Base-by-base conservation (phyloP, 768 basidiomycete species). In the Leccinum sublutescens region DNA sequence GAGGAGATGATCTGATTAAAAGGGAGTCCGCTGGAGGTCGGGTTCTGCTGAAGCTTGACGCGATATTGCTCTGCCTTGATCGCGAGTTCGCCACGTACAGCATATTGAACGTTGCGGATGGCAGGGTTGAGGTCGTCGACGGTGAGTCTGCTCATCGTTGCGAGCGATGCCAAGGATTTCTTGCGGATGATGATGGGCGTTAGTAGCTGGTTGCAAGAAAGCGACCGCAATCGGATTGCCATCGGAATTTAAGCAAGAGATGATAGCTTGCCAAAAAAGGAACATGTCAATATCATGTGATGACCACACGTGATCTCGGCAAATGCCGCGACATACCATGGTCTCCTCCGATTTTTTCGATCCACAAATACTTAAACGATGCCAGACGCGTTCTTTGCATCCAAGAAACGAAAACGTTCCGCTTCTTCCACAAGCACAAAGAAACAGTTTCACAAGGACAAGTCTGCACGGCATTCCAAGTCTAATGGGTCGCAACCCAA, bases 41-140 rank as follows among this genome's bases (percentile, higher is more conserved):
- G 70, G 23, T 77, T 76, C 57, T 80, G 74, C 74, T 85, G 83
- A 69, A 98, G 84, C 65, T 80, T 75, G 53, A 87, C 87, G 56
- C 89, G 82, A 65, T 91, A 86, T 55, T 84, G 78, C 74, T 98
- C 95, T 0, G 96, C 93, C 72, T 90, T 92, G 78, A 98, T 91
- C 4, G 96, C 94, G 63, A 98, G 86, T 76, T 96, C 95, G 52
- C 97, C 96, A 56, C 96, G 91, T 29, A 99, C 96, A 57, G 96
- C 96, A 72, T 99, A 99, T 74, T 97, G 85, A 54, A 98, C 97
- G 54, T 91, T 86, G 70, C 85, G 82, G 50, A 97, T 81, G 58
- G 86, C 79, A 2, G 89, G 92, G 76, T 97, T 98, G 74, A 98
- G 85, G 45, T 84, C 80, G 56, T 87, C 81, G 59, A 82, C 62